phyloP scores from a whole-genome alignment of 192 early-diverging fungal genomes.

The Podila epicladia region DNA sequence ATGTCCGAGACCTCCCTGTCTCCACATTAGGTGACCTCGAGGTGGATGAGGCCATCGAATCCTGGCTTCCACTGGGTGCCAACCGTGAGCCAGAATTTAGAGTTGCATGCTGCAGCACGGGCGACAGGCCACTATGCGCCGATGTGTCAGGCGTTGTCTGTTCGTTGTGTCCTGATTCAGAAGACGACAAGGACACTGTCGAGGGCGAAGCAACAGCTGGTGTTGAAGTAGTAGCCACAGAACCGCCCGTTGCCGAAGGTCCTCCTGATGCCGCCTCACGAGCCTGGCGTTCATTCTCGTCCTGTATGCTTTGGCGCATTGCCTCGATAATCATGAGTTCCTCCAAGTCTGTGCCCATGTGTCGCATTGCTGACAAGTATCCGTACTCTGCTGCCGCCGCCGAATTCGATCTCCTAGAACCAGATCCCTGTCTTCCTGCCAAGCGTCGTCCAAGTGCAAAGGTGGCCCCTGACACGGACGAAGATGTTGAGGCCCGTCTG shows the following conservation, averaged over 20 bases:
- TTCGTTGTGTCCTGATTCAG: not conserved
- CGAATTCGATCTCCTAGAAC: conserved; percentile 41
- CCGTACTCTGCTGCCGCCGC: conserved; percentile 57
- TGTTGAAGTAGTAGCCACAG: conserved; percentile 1
- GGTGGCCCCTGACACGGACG: conserved; percentile 33
- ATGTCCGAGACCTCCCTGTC: not conserved
- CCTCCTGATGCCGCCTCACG: conserved; percentile 44
- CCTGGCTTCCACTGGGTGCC: not conserved
- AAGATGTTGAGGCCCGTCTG: conserved; percentile 46
- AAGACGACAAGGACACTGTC: not conserved
- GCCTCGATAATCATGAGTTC: conserved; percentile 95
- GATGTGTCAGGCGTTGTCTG: not conserved
- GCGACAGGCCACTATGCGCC: not conserved
- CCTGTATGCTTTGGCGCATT: conserved; percentile 78
- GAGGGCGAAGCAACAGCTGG: not conserved
- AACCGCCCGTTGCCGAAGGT: no score
- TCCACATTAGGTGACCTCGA: not conserved
- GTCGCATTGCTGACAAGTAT: conserved; percentile 73
- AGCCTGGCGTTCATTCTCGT: conserved; percentile 61
- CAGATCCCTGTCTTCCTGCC: conserved; percentile 30
- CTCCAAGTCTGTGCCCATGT: conserved; percentile 86
- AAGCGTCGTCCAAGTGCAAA: conserved; percentile 40
- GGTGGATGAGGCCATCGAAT: not conserved
- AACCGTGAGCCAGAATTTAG: not conserved
- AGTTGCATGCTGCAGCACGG: not conserved